Evolutionary conservation across 2,329 filamentous ascomycete genomes (phyloP).

Genomic region (Alternaria postmessia): DNA sequence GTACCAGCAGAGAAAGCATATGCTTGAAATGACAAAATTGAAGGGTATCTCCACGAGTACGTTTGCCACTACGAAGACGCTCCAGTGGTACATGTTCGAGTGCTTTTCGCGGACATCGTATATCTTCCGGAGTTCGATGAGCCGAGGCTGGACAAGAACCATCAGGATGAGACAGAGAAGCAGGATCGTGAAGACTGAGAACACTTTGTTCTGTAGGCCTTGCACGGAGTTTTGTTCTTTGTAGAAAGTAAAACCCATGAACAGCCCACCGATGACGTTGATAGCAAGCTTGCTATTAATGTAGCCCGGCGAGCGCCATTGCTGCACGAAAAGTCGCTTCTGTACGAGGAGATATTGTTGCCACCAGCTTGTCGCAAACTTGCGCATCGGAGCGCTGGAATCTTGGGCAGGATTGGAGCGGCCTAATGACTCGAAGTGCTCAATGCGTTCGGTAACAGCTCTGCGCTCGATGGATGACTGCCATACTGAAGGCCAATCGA

Average conservation of each 20-base stretch:
- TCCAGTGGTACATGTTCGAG: slow-evolving; percentile 82
- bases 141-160: slow-evolving; percentile 75
- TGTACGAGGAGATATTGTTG: slow-evolving; percentile 73
- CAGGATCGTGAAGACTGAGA: slow-evolving; percentile 77
- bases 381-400: neutral
- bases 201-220: slow-evolving; percentile 82
- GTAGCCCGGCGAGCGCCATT: slow-evolving; percentile 86
- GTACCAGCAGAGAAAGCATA: slow-evolving; percentile 81
- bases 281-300: slow-evolving; percentile 80
- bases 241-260: slow-evolving; percentile 72
- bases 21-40: slow-evolving; percentile 72
- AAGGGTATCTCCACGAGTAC: slow-evolving; percentile 83
- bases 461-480: slow-evolving; percentile 20
- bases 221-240: slow-evolving; percentile 58
- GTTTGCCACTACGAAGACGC: slow-evolving; percentile 79
- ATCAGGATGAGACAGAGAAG: slow-evolving; percentile 79
- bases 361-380: slow-evolving; percentile 61
- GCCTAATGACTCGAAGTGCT: slow-evolving; percentile 59
- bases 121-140: slow-evolving; percentile 78
- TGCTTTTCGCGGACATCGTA: slow-evolving; percentile 86
- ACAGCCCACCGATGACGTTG: slow-evolving; percentile 50
- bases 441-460: slow-evolving; percentile 48
- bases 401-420: neutral
- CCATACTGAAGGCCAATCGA: slow-evolving; percentile 26
- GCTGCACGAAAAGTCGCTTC: slow-evolving; percentile 81